Evolutionary conservation across 2,329 filamentous ascomycete genomes (phyloP).

Genomic region (Microdochium nivale): DNA sequence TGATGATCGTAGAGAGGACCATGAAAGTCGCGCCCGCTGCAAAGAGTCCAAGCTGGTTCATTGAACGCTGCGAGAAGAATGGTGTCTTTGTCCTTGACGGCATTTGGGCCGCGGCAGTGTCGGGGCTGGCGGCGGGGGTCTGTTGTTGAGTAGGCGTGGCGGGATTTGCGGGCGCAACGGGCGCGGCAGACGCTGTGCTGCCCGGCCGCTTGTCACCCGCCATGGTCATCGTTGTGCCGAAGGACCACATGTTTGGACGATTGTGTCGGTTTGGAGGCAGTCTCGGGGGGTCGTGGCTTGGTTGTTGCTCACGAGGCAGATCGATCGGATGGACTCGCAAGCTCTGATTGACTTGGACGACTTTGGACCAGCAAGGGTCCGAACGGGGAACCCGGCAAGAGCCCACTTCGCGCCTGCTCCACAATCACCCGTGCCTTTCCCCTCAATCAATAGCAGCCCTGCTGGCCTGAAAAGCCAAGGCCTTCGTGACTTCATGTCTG

Average conservation of each 20-base stretch:
- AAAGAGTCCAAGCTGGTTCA: slow-evolving; percentile 61
- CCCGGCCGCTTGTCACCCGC: slow-evolving; percentile 17
- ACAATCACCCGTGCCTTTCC: background rate
- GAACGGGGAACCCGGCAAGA: background rate
- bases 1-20: slow-evolving; percentile 60
- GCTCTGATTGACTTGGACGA: background rate
- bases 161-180: slow-evolving; percentile 1
- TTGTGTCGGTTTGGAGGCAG: background rate
- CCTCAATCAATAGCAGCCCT: background rate
- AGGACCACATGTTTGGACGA: slow-evolving; percentile 20
- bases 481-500: no score
- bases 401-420: background rate
- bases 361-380: background rate
- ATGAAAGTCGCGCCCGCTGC: slow-evolving; percentile 70
- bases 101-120: background rate
- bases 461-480: no score
- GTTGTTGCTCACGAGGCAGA: background rate
- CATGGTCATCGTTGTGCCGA: slow-evolving; percentile 24
- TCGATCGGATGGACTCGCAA: background rate
- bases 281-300: background rate
- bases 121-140: background rate
- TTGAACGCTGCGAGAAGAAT: slow-evolving; percentile 36
- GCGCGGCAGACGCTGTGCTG: background rate
- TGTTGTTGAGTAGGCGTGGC: background rate
- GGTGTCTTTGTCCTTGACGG: slow-evolving; percentile 2